Conservation (phyloP, 1,284 basidiomycete genomes). For the Boletus smithii region DNA sequence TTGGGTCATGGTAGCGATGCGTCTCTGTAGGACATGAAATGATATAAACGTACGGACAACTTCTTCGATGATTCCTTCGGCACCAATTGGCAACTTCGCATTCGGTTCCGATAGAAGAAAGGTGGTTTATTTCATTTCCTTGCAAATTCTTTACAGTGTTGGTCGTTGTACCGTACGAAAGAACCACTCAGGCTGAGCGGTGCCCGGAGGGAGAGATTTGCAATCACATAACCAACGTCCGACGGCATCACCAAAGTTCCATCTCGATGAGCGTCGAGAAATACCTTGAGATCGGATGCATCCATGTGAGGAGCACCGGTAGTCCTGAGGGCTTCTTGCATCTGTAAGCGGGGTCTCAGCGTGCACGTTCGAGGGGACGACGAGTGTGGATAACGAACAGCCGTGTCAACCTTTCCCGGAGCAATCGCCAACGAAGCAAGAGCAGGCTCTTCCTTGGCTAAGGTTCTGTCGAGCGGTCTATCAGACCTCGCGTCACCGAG, state of each 20-base stretch:
- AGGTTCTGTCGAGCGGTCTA: conserved; percentile 52
- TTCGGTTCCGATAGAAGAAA: conserved; percentile 20
- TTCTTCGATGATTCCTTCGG: conserved; percentile 18
- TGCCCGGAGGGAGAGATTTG: conserved; percentile 58
- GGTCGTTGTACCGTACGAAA: conserved; percentile 72
- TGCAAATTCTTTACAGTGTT: conserved; percentile 56
- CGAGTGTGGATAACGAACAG: conserved; percentile 37
- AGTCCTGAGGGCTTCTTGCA: conserved; percentile 60
- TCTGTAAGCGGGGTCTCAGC: conserved; percentile 42
- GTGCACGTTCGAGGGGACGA: conserved; percentile 1
- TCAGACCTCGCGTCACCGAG: conserved; percentile 7
- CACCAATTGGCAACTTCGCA: conserved; percentile 9
- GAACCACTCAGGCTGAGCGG: conserved; percentile 61
- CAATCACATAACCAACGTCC: conserved; percentile 73
- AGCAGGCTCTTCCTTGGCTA: conserved; percentile 76
- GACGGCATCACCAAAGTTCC: conserved; percentile 70
- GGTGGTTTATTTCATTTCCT: conserved; percentile 25
- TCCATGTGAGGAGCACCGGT: conserved; percentile 50
- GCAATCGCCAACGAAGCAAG: conserved; percentile 75
- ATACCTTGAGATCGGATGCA: conserved; percentile 49
- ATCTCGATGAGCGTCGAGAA: conserved; percentile 57
- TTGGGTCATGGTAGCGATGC: conserved; percentile 15
- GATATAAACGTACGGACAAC: conserved; percentile 4
- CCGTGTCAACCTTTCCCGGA: conserved; percentile 82
- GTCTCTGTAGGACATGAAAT: background rate